Evolutionary conservation across 2,329 filamentous ascomycete genomes (phyloP), one percentile per base, ranked within the genome.

Genomic region (Ceratocystis cubensis): DNA sequence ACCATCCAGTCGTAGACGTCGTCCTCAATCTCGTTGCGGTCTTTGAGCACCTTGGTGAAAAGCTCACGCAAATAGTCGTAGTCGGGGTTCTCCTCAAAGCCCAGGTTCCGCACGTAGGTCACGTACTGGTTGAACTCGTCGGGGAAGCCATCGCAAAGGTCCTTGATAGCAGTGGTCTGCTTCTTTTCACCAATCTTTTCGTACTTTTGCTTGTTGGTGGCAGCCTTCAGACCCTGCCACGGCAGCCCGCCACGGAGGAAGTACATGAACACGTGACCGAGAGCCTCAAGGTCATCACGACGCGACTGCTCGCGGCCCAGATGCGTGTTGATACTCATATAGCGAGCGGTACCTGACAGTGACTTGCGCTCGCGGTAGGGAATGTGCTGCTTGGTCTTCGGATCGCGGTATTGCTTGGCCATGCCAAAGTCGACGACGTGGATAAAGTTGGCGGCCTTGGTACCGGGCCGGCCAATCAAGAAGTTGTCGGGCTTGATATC

Each of bases 181-280:
- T 99, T 99, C 88, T 99, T 97, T 82, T 99, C 93, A 59, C 94
- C 94, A 77, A 99, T 99, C 83, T 97, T 97, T 79, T 99, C 94
- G 75, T 99, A 99, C 80, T 99, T 99, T 76, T 99, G 94, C 84
- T 99, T 88, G 76, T 88, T 88, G 61, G 86, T 88, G 37, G 85
- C 86, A 75, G 86, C 85, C 78, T 88, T 88, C 70, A 89, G 78
- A 8, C 85, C 86, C 74, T 89, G 85, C 86, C 86, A 89, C 45
- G 86, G 86, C 65, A 88, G 79, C 6, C 84, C 84, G 61, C 86
- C 86, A n/a, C 85, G 81, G 57, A 88, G 76, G 75, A 89, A 88
- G 76, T 89, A 89, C 80, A 89, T 85, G 75, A 88, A 88, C 50
- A 89, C 85, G 73, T 89, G 86, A 22, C 86, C 86, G 13, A 89